Percentiles rank a stretch among this genome's conserved stretches.
These are phyloP conservation scores for Colletotrichum siamense DNA, from an alignment of 2,329 filamentous ascomycete species.

Conservation along the genomic window DNA sequence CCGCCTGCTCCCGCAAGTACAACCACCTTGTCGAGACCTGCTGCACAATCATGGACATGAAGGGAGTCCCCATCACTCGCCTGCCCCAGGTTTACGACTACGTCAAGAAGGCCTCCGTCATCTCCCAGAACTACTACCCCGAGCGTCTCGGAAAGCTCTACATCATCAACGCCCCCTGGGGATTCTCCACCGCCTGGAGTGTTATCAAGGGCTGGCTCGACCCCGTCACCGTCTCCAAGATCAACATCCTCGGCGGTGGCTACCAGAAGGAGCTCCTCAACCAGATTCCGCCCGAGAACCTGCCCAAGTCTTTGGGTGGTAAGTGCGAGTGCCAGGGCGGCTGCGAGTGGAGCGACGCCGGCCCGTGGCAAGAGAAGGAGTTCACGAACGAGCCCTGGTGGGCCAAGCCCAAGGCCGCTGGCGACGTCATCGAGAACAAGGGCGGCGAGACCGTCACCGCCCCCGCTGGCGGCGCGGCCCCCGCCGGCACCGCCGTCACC, in stretches of 20 bases:
- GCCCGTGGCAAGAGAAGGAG: constrained; percentile 82
- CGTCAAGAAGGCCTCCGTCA: constrained; percentile 80
- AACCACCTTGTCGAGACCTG: constrained; percentile 93
- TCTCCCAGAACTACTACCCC: constrained; percentile 99
- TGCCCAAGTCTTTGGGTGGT: constrained; percentile 87
- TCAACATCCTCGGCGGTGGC: constrained; percentile 81
- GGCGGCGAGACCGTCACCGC: constrained; percentile 41
- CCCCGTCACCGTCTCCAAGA: constrained; percentile 95
- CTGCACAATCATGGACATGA: constrained; percentile 98
- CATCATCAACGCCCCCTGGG: constrained; percentile 98
- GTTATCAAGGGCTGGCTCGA: constrained; percentile 94
- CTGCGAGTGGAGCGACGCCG: constrained; percentile 85
- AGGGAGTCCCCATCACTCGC: constrained; percentile 86
- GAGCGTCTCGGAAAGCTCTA: constrained; percentile 96
- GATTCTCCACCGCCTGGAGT: constrained; percentile 84
- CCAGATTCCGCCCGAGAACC: constrained; percentile 88
- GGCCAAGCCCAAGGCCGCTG: constrained; percentile 53
- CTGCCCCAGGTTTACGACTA: constrained; percentile 87
- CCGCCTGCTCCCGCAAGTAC: constrained; percentile 91
- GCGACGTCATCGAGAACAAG: constrained; percentile 43
- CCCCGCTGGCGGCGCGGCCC: constrained; percentile 31
- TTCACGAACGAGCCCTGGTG: constrained; percentile 72
- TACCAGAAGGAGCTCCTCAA: constrained; percentile 86
- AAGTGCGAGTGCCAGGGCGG: constrained; percentile 81
- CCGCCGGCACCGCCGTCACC: constrained; percentile 31